Evolutionary conservation across 2,329 filamentous ascomycete genomes (phyloP).

Genomic region (Aspergillus sp.): DNA sequence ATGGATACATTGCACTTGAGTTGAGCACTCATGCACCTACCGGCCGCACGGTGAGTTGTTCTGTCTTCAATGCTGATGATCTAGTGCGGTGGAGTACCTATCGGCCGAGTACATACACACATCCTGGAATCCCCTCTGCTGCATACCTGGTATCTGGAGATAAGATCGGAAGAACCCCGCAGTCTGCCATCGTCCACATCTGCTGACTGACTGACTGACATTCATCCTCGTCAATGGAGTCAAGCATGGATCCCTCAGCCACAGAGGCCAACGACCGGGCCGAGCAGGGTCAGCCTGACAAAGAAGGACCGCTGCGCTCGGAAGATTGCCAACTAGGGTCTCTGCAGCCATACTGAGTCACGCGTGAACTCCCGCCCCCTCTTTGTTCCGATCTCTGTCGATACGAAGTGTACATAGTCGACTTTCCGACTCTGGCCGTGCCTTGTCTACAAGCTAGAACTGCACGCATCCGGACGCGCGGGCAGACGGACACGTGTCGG

Average conservation of each 20-base stretch:
- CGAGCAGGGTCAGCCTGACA: background rate
- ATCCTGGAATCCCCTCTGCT: background rate
- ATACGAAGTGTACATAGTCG: background rate
- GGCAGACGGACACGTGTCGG: conserved; percentile 4
- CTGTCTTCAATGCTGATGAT: background rate
- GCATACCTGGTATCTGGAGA: background rate
- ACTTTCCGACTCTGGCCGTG: background rate
- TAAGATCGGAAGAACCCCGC: background rate
- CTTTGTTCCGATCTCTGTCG: background rate
- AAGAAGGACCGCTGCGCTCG: background rate
- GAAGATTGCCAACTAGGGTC: background rate
- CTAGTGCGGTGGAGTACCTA: background rate
- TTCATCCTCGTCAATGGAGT: background rate
- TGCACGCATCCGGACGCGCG: background rate
- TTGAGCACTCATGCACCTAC: too few species aligned
- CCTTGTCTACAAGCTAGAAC: background rate
- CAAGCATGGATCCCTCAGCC: background rate
- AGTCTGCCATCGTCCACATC: background rate
- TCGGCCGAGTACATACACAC: background rate
- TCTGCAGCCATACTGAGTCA: background rate
- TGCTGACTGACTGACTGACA: background rate
- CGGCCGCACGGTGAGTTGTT: too few species aligned
- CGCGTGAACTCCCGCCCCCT: background rate
- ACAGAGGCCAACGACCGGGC: background rate
- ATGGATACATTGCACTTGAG: too few species aligned